Conservation (phyloP, 2,329 filamentous ascomycete genomes). For the Trichophyton rubrum region DNA sequence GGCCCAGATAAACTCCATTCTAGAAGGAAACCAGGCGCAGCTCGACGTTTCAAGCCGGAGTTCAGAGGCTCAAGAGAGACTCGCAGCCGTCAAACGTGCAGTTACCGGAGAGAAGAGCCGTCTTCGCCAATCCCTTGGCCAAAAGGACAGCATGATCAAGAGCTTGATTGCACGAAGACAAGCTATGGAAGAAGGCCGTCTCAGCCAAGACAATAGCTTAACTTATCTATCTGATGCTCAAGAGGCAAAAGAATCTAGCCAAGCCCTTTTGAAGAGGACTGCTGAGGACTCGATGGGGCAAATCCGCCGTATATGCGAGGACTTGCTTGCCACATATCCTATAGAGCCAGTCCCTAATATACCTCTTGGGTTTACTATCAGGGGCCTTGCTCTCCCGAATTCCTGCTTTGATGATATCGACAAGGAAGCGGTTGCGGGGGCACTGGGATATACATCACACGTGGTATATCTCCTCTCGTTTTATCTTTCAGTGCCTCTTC, state of each 20-base stretch:
- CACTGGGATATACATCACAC: slow-evolving; percentile 66
- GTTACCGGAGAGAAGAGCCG: slow-evolving; percentile 54
- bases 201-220: slow-evolving; percentile 46
- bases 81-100: slow-evolving; percentile 34
- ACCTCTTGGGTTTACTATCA: slow-evolving; percentile 72
- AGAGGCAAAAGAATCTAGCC: slow-evolving; percentile 46
- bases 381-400: slow-evolving; percentile 66
- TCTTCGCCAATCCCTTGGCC: slow-evolving; percentile 49
- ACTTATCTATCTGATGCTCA: slow-evolving; percentile 50
- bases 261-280: slow-evolving; percentile 43
- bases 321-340: slow-evolving; percentile 64
- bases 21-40: slow-evolving; percentile 27
- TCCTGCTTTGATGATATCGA: slow-evolving; percentile 57
- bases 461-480: slow-evolving; percentile 64
- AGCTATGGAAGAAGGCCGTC: slow-evolving; percentile 54
- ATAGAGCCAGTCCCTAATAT: slow-evolving; percentile 55
- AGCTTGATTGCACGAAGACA: slow-evolving; percentile 54
- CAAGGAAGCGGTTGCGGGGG: slow-evolving; percentile 61
- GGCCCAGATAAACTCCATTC: slow-evolving; percentile 56
- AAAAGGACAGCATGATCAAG: slow-evolving; percentile 53
- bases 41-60: slow-evolving; percentile 23
- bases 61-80: slow-evolving; percentile 30
- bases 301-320: slow-evolving; percentile 73
- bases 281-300: slow-evolving; percentile 65
- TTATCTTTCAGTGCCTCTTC: slow-evolving; percentile 66